Base-by-base conservation (phyloP, 2,329 filamentous ascomycete species). In the Lecanoromycetidae sp. region DNA sequence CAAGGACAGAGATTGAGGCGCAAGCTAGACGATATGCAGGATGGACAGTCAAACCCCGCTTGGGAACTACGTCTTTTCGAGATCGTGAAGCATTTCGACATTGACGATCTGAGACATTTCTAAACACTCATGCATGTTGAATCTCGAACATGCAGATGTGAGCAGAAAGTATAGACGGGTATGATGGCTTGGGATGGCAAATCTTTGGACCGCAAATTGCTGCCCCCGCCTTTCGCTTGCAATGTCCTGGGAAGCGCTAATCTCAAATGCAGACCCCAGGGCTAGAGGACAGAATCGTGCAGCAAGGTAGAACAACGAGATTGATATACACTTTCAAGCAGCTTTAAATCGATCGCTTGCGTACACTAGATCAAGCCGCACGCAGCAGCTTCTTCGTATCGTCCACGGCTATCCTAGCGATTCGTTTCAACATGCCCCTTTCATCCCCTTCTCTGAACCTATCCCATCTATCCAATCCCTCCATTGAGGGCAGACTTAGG, bases 401-500 rank as follows among this genome's bases (percentile, higher is more conserved):
- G 44, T 75, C 75, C 22, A 96, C 88, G 0, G 80, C 86, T 33
- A 80, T 76, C 58, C 88, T 75, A 2, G 86, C 84, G 65, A 90
- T 81, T 67, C 83, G 87, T 74, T 98, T 98, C 62, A 98, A 65
- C 57, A 91, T 69, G 5, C 74, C 76, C 66, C 87, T 83, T 69
- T 87, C 82, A 55, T 94, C 87, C 2, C 83, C 84, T 68, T 96
- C 91, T 12, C 90, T 73, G 63, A 85, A 96, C 60, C 74, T 77
- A 55, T 87, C 84, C 85, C 87, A 94, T 30, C 80, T 78, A 61
- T 90, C 88, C 55, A 94, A 63, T 0, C 85, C 88, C 60, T 94
- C 88, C 58, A 82, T 87, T 0, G 86, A 80, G 64, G 93, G 85
- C 46, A 98, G 93, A 53, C 84, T 90, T 57, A 98, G 66, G 29